Conservation (phyloP, 169 alveolate species). For the Perkinsus marinus region DNA sequence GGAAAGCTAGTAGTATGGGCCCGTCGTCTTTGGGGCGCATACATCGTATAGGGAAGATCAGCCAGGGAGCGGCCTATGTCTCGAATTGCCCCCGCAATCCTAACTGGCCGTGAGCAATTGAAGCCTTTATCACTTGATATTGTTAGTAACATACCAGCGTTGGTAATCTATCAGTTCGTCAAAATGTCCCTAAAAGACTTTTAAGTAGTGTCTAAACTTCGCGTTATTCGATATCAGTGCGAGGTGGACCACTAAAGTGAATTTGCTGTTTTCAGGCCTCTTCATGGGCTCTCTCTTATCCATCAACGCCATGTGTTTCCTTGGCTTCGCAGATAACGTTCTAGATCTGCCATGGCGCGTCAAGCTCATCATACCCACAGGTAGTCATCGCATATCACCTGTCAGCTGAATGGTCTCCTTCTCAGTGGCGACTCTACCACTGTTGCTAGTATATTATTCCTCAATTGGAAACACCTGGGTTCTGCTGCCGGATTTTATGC, state of each 20-base stretch:
- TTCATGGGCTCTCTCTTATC: slow-evolving; percentile 32
- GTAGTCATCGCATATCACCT: slow-evolving; percentile 61
- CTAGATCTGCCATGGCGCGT: slow-evolving; percentile 70
- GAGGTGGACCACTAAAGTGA: too few species aligned
- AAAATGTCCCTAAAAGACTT: too few species aligned
- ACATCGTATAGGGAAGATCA: too few species aligned
- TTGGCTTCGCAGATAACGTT: slow-evolving; percentile 76
- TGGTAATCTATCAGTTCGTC: too few species aligned
- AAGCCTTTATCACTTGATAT: too few species aligned
- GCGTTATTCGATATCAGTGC: too few species aligned
- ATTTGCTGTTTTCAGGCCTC: background rate
- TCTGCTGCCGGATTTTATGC: background rate
- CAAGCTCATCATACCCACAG: slow-evolving; percentile 62
- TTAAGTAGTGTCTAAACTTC: too few species aligned
- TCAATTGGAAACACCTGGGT: background rate
- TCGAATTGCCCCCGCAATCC: too few species aligned
- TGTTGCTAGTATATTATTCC: background rate
- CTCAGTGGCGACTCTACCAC: background rate
- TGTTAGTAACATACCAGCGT: too few species aligned
- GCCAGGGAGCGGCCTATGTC: too few species aligned
- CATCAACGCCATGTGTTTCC: slow-evolving; percentile 55
- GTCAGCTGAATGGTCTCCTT: slow-evolving; percentile 34
- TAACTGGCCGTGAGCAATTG: too few species aligned
- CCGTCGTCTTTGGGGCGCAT: too few species aligned
- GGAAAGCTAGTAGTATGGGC: background rate